Percentiles rank a stretch among this genome's conserved stretches.
Evolutionary conservation across 257 asterid species (phyloP).

Genomic region (Capsicum baccatum): DNA sequence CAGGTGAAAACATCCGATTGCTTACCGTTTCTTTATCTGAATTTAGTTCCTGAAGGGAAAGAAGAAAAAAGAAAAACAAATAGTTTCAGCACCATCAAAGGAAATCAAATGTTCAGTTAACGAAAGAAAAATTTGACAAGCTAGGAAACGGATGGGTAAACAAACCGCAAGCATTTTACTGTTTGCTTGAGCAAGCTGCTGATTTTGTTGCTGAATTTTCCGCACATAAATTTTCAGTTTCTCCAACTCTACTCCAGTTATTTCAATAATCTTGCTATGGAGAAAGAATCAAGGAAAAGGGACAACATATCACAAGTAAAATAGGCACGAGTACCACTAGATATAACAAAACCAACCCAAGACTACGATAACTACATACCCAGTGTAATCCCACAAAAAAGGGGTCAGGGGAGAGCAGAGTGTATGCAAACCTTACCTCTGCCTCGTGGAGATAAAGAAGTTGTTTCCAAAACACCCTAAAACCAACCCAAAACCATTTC

Average conservation of each 20-base stretch:
- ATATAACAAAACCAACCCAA: neutral
- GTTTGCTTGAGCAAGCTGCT: conserved; percentile 61
- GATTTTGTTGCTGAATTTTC: conserved; percentile 72
- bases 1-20: conserved; percentile 16
- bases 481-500: neutral
- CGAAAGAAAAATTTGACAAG: neutral
- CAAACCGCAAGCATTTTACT: conserved; percentile 64
- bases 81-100: conserved; percentile 26
- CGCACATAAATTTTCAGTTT: conserved; percentile 56
- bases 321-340: neutral
- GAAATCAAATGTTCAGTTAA: conserved; percentile 26
- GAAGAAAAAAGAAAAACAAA: conserved; percentile 29
- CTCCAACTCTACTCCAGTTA: conserved; percentile 65
- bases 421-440: too few species aligned
- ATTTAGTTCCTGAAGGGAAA: conserved; percentile 67
- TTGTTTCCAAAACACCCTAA: too few species aligned
- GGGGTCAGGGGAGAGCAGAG: too few species aligned
- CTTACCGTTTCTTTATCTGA: conserved; percentile 72
- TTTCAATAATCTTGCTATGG: conserved; percentile 65
- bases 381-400: too few species aligned
- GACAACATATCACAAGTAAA: neutral
- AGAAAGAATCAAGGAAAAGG: conserved; percentile 24
- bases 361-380: too few species aligned
- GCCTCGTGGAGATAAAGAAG: too few species aligned
- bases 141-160: conserved; percentile 11